Evolutionary conservation across 495 filamentous ascomycete genomes (phyloP).

Genomic region (Neurospora sp.): DNA sequence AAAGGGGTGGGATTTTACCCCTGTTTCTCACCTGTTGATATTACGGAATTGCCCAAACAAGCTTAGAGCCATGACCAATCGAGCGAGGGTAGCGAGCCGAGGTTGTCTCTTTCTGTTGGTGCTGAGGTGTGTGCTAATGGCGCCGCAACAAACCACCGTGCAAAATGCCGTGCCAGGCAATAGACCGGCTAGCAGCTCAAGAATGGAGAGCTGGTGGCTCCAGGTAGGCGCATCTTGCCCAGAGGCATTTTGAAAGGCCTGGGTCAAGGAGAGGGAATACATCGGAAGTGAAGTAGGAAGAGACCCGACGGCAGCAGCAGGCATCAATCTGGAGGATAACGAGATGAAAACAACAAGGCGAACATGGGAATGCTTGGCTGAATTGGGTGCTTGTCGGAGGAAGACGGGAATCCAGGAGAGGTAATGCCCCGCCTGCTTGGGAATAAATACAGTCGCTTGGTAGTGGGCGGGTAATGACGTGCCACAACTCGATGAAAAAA

Average conservation of each 20-base stretch:
- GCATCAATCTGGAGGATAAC: background rate
- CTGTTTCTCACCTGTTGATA: background rate
- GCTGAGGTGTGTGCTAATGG: background rate
- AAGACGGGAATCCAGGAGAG: background rate
- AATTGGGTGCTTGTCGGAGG: background rate
- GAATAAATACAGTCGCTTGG: background rate
- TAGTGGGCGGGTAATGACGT: background rate
- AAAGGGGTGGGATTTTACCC: background rate
- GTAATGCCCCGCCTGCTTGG: background rate
- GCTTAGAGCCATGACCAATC: background rate
- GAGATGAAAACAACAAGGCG: background rate
- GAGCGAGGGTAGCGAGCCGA: background rate
- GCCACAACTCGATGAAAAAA: background rate
- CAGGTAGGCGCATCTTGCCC: background rate
- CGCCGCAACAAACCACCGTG: background rate
- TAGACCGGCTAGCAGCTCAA: background rate
- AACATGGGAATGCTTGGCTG: background rate
- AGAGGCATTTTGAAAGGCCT: background rate
- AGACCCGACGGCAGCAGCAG: background rate
- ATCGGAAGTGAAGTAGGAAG: background rate
- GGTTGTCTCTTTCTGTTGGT: background rate
- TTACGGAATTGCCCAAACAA: background rate
- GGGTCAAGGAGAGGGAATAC: background rate
- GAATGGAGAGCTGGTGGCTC: background rate
- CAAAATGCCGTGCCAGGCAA: background rate